Percentiles rank a stretch among this genome's conserved stretches.
Conservation (phyloP, 441 rosid genomes). For the Pelargonium myrrhifolium region DNA sequence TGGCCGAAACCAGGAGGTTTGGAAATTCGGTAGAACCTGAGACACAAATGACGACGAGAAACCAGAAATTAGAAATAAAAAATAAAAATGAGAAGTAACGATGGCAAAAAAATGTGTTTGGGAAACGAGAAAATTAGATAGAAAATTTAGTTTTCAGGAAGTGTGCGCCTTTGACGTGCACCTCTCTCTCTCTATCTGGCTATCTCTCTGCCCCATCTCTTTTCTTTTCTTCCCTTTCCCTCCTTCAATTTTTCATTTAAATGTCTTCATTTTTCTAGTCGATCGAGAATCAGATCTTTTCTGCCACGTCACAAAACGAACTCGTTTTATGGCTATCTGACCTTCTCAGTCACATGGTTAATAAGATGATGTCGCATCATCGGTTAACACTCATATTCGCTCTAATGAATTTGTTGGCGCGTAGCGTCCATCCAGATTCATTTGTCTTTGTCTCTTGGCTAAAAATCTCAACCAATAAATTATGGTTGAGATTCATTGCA, state of each 20-base stretch:
- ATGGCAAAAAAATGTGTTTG: not conserved
- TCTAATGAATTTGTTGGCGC: no score
- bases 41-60: not conserved
- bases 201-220: not conserved
- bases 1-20: not conserved
- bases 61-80: not conserved
- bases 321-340: not conserved
- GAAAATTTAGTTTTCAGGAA: no score
- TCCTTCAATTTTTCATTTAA: not conserved
- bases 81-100: not conserved
- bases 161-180: not conserved
- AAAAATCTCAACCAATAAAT: no score
- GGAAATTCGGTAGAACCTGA: not conserved
- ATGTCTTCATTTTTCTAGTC: not conserved
- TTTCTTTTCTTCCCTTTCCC: not conserved
- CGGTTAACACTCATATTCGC: no score
- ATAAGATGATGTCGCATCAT: no score
- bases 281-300: not conserved
- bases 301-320: constrained; percentile 16
- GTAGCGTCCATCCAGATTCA: no score
- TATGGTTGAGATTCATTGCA: no score
- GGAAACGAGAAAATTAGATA: not conserved
- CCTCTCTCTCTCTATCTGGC: not conserved
- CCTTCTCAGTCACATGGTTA: no score
- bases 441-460: no score